Base-by-base conservation (phyloP, 345 rosid genomes). In the Isatis tinctoria region DNA sequence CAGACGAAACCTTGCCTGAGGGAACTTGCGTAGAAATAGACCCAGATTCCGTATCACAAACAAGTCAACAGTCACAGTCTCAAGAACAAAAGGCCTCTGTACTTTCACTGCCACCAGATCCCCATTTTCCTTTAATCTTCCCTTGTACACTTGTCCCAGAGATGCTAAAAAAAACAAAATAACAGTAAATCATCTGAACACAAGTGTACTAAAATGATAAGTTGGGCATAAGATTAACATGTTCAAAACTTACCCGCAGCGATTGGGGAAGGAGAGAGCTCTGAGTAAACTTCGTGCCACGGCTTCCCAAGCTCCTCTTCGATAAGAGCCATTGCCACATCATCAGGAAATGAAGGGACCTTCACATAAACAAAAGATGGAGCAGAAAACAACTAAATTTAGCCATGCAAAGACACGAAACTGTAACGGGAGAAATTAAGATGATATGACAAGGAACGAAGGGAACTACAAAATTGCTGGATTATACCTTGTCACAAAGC, bases 341-440 rank as follows among this genome's bases (percentile, higher is more conserved):
- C 96, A 80, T 90, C 98, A 54, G 98, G 98, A 83, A 82, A 94
- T 73, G 98, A 94, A 81, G 98, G 98, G 70, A 94, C 98, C 98
- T 94, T 83, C 78, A 79, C 73, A 84, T 56, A 77, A 70, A 63
- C 57, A 51, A 51, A 17, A 47, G 17, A 44, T 5, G 9, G n/a
- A 49, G 22, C 47, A 58, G 27, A 72, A 48, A 18, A 17, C 6
- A 39, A 6, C 3, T 17, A 67, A 5, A 18, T 41, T 32, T 32
- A 64, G 76, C 28, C 66, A 56, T 49, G 24, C n/a, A 10, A 39
- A 65, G 41, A 16, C 30, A 49, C 22, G 35, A 27, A 68, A 44
- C 2, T 62, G 10, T 16, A 13, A 9, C 10, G 43, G 35, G 17
- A 41, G 24, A 69, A 36, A 62, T 24, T 2, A 32, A 47, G 43